Conservation (phyloP, 805 yeast genomes). For the Kodamaea leandrae region DNA sequence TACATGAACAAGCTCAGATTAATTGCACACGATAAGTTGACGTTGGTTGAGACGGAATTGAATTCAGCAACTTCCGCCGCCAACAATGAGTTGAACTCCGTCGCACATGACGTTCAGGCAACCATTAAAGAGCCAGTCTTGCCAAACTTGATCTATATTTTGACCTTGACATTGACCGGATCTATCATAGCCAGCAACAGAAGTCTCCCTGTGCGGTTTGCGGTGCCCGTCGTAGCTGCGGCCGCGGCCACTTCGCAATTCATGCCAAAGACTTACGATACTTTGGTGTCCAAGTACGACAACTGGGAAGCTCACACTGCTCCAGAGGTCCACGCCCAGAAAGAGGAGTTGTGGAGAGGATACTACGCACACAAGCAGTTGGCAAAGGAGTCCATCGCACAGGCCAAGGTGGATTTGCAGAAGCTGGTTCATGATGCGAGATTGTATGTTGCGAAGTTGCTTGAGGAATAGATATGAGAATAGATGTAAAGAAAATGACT, state of each 20-base stretch:
- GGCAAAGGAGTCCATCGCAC: slow-evolving; percentile 10
- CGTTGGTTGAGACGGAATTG: slow-evolving; percentile 41
- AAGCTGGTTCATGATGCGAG: slow-evolving; percentile 27
- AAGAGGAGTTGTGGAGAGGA: slow-evolving; percentile 14
- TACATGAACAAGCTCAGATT: slow-evolving; percentile 40
- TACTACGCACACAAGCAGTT: slow-evolving; percentile 10
- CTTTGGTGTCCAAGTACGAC: slow-evolving; percentile 15
- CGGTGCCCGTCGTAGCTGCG: slow-evolving; percentile 51
- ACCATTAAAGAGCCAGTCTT: slow-evolving; percentile 52
- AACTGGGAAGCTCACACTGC: slow-evolving; percentile 26
- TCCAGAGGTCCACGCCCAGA: slow-evolving; percentile 34
- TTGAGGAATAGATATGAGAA: slow-evolving; percentile 7
- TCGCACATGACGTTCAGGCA: slow-evolving; percentile 30
- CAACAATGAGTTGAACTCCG: slow-evolving; percentile 38
- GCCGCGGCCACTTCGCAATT: slow-evolving; percentile 39
- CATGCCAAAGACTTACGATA: slow-evolving; percentile 50
- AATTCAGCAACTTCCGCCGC: slow-evolving; percentile 46
- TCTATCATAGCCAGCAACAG: slow-evolving; percentile 51
- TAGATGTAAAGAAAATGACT: too few species aligned
- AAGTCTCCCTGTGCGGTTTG: slow-evolving; percentile 29
- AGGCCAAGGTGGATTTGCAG: slow-evolving; percentile 18
- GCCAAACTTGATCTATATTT: slow-evolving; percentile 52
- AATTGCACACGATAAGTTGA: slow-evolving; percentile 36
- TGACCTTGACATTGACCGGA: slow-evolving; percentile 56
- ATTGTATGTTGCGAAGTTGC: slow-evolving; percentile 15